Percentiles rank a stretch among this genome's conserved stretches.
Conservation (phyloP, 768 basidiomycete genomes). For the Boletus eberwhitei region DNA sequence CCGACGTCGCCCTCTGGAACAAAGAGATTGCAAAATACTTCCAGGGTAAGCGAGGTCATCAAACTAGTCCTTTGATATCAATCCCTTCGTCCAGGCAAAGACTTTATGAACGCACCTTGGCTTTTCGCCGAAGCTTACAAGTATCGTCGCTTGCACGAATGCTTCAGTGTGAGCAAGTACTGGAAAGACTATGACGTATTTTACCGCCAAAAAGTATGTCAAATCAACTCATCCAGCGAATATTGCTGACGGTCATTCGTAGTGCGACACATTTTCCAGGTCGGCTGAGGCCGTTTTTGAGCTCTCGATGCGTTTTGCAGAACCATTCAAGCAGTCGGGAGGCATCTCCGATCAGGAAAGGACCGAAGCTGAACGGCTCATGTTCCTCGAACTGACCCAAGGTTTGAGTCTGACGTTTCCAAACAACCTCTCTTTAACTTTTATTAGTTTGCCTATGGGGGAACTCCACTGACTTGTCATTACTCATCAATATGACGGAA, state of each 20-base stretch:
- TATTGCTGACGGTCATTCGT: conserved; percentile 6
- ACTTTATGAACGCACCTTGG: conserved; percentile 97
- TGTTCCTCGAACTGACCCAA: conserved; percentile 94
- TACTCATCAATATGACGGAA: conserved; percentile 96
- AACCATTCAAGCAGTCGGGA: conserved; percentile 67
- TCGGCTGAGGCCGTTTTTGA: conserved; percentile 92
- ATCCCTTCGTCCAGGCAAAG: conserved; percentile 51
- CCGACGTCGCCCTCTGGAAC: conserved; percentile 94
- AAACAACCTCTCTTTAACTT: neutral
- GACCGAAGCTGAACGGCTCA: conserved; percentile 68
- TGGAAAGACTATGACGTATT: conserved; percentile 94
- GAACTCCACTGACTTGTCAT: conserved; percentile 92
- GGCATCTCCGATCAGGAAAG: conserved; percentile 51
- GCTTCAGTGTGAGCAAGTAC: conserved; percentile 87
- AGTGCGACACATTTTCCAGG: conserved; percentile 95
- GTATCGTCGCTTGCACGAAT: conserved; percentile 87
- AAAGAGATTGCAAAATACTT: conserved; percentile 96
- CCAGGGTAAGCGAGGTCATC: conserved; percentile 52
- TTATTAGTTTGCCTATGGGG: conserved; percentile 90
- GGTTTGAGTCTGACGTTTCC: conserved; percentile 39
- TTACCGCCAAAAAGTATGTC: conserved; percentile 81
- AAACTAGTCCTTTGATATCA: neutral
- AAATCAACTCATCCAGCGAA: neutral
- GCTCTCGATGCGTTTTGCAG: conserved; percentile 85
- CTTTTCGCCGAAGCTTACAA: conserved; percentile 95